Evolutionary conservation across 352 stramenopile species (phyloP).

Genomic region (Blastocystis sp.): DNA sequence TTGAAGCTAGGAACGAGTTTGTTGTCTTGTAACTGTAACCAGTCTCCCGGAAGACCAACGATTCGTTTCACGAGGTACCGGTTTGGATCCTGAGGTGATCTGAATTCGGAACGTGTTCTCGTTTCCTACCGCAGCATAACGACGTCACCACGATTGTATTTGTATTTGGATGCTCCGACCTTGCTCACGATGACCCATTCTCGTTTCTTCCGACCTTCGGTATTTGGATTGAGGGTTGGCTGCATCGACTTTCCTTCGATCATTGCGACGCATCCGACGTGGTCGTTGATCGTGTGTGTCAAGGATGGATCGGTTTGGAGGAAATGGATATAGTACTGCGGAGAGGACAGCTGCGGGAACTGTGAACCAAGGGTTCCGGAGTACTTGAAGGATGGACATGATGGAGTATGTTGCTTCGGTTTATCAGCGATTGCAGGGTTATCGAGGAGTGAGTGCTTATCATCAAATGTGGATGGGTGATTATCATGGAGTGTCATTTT

Average conservation of each 20-base stretch:
- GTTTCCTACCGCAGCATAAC: neutral
- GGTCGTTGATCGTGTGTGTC: neutral
- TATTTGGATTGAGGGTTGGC: conserved; percentile 2
- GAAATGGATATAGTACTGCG: conserved; percentile 23
- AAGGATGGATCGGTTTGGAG: neutral
- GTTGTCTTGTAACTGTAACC: conserved; percentile 33
- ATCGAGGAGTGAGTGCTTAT: too few relatives aligned
- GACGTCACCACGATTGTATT: conserved; percentile 1
- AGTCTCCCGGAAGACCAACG: conserved; percentile 7
- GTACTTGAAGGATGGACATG: neutral
- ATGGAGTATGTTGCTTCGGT: too few relatives aligned
- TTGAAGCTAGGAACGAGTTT: neutral
- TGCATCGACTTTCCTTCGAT: conserved; percentile 32
- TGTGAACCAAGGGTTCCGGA: conserved; percentile 1
- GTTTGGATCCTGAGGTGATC: neutral
- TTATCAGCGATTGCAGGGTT: too few relatives aligned
- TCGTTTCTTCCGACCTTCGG: neutral
- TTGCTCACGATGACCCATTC: conserved; percentile 41
- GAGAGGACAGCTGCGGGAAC: neutral
- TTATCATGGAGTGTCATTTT: too few relatives aligned
- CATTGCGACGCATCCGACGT: neutral
- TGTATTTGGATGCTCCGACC: neutral
- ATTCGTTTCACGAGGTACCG: conserved; percentile 43
- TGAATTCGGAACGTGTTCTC: neutral
- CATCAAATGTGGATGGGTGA: too few relatives aligned